Conservation (phyloP, 2,329 filamentous ascomycete genomes). For the Fusarium bulbicola region DNA sequence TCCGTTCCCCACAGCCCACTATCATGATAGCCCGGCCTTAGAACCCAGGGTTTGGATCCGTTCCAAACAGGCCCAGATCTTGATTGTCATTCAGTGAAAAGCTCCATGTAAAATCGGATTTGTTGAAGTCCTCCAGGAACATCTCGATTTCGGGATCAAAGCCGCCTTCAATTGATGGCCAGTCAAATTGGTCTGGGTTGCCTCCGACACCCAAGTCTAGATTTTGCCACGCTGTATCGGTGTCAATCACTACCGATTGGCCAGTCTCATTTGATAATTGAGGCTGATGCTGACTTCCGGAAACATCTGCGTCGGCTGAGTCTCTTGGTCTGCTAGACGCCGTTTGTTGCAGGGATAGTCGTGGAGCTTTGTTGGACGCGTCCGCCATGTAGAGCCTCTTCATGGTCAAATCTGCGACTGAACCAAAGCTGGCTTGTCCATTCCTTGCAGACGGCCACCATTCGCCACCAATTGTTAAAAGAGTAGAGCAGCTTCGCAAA, state of each 20-base stretch:
- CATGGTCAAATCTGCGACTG: neutral
- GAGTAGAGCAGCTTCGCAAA: neutral
- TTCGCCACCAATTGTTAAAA: neutral
- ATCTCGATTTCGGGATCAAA: slow-evolving; percentile 31
- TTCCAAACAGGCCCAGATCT: neutral
- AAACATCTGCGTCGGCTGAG: accelerated
- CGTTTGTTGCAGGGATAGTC: accelerated
- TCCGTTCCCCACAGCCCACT: neutral
- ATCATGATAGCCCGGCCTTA: neutral
- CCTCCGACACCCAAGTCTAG: neutral
- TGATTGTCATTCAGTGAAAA: slow-evolving; percentile 11
- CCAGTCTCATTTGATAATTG: neutral
- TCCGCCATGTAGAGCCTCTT: neutral
- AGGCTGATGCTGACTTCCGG: accelerated
- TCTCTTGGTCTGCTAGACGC: neutral
- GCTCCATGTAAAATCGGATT: slow-evolving; percentile 22
- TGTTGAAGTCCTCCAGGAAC: slow-evolving; percentile 25
- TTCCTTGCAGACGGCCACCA: neutral
- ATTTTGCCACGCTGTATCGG: neutral
- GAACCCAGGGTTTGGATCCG: neutral
- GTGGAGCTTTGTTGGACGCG: neutral
- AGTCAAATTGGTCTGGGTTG: neutral
- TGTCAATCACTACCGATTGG: neutral
- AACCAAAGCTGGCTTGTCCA: neutral
- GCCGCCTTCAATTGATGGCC: neutral